Percentiles rank a stretch among this genome's conserved stretches.
Conservation (phyloP, 805 yeast genomes). For the Komagataella pseudopastoris region DNA sequence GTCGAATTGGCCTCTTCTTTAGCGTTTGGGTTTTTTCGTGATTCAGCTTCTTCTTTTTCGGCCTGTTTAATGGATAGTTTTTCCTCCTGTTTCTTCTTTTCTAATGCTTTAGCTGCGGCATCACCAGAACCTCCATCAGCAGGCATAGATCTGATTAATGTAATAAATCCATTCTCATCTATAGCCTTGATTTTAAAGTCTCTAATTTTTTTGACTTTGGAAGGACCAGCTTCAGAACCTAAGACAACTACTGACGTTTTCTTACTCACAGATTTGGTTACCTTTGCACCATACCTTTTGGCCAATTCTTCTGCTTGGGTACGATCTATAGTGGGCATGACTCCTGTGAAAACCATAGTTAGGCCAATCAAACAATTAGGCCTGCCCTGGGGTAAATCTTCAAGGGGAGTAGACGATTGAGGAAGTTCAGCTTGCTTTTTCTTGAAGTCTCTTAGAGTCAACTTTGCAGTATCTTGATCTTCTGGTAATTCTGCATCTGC, state of each 20-base stretch:
- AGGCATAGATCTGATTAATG: conserved; percentile 69
- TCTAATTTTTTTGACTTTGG: conserved; percentile 75
- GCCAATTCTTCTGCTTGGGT: conserved; percentile 66
- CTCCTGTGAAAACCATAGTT: conserved; percentile 89
- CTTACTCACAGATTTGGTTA: conserved; percentile 72
- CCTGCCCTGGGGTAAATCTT: conserved; percentile 64
- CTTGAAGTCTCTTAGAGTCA: conserved; percentile 45
- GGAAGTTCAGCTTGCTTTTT: conserved; percentile 24
- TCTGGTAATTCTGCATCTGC: conserved; percentile 65
- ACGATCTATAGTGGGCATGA: conserved; percentile 67
- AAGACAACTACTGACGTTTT: conserved; percentile 82
- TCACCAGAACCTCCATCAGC: conserved; percentile 84
- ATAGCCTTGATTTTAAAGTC: conserved; percentile 66
- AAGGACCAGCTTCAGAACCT: conserved; percentile 95
- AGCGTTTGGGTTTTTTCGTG: conserved; percentile 10
- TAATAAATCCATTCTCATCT: conserved; percentile 74
- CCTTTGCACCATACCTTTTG: conserved; percentile 81
- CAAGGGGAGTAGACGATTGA: conserved; percentile 14
- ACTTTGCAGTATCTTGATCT: conserved; percentile 32
- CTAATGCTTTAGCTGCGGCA: conserved; percentile 59
- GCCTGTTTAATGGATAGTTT: conserved; percentile 38
- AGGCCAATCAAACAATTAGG: conserved; percentile 81
- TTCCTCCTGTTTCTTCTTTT: conserved; percentile 60
- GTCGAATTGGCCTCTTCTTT: conserved; percentile 41
- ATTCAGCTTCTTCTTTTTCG: conserved; percentile 27